Evolutionary conservation across 2,329 filamentous ascomycete species (phyloP), one percentile per base, ranked within the genome.

Genomic region (Celoporthe dispersa): DNA sequence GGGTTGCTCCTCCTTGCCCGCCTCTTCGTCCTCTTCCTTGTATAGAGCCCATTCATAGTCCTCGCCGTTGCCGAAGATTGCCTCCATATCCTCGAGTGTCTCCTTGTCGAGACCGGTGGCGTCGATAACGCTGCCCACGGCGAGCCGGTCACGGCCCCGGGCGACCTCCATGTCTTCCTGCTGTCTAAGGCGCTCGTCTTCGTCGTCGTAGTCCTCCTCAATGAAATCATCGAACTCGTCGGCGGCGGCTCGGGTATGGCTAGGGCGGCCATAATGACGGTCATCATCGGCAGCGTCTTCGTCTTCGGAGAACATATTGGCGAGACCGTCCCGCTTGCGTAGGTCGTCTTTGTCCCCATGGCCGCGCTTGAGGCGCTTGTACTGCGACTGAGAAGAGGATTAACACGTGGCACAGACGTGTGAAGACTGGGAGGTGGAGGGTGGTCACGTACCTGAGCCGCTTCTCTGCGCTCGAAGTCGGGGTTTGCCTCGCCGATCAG

Each of bases 181-280:
- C 75, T 94, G 89, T 70, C 89, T 89, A 68, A 91, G 89, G 25
- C 89, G 86, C 75, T 93, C 92, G 71, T 92, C 91, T 73, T 97
- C 94, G 74, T 97, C 94, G 64, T 94, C 93, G 72, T 94, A 94
- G 76, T 98, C 96, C 76, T 98, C 94, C 79, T 98, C 95, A 77
- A 99, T 99, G 80, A 99, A 99, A 79, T 95, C 94, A 71, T 94
- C 94, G 79, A 97, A 93, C 77, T 97, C 94, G 79, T 97, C 92
- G 62, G 88, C 88, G 72, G 88, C 84, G 48, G 85, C 85, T 70
- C 92, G 87, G 68, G 64, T 61, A 72, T 88, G 87, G 73, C 80
- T 84, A 6, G 84, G 80, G 73, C 87, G 81, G 44, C 81, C 81
- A 70, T 87, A 88, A 2, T 80, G 79, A 69, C 85, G 81, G 53